A percentile compares a stretch with the other conserved stretches of the same genome.
Evolutionary conservation across 495 filamentous ascomycete genomes (phyloP).

Genomic region (Immersiella caudata): DNA sequence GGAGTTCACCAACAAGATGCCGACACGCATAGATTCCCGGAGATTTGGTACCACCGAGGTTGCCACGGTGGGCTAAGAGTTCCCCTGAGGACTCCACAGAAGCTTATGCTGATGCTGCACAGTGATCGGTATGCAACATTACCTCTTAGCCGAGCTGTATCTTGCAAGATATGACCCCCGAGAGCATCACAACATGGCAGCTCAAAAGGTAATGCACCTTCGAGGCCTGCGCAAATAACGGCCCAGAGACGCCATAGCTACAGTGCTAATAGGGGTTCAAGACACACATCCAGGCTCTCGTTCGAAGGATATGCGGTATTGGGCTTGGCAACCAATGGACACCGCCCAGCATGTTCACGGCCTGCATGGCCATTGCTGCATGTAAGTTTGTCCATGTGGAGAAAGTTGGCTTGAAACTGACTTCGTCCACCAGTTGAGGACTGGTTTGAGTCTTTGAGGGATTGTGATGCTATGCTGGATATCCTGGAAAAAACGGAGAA

Average conservation of each 20-base stretch:
- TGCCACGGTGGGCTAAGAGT: constrained; percentile 47
- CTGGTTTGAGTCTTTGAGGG: constrained; percentile 28
- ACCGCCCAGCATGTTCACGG: constrained; percentile 58
- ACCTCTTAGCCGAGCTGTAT: constrained; percentile 57
- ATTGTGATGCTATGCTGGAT: constrained; percentile 49
- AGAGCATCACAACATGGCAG: neutral
- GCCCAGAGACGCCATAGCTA: too few relatives aligned
- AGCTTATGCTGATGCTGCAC: constrained; percentile 5
- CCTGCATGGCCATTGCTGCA: constrained; percentile 56
- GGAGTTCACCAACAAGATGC: constrained; percentile 41
- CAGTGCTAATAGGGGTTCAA: too few relatives aligned
- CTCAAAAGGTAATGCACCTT: too few relatives aligned
- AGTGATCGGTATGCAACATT: constrained; percentile 59
- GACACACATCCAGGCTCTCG: constrained; percentile 46
- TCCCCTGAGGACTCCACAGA: too few relatives aligned
- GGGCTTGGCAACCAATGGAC: constrained; percentile 53
- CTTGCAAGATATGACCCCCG: constrained; percentile 14
- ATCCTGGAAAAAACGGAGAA: constrained; percentile 48
- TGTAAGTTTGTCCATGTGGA: constrained; percentile 40
- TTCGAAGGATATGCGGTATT: constrained; percentile 56
- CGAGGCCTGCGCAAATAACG: too few relatives aligned
- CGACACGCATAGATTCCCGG: constrained; percentile 41
- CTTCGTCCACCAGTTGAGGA: constrained; percentile 17
- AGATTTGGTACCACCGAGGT: constrained; percentile 50
- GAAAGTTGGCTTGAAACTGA: constrained; percentile 31